Base-by-base conservation (phyloP, 2,329 filamentous ascomycete genomes). In the Penicillium capsulatum region DNA sequence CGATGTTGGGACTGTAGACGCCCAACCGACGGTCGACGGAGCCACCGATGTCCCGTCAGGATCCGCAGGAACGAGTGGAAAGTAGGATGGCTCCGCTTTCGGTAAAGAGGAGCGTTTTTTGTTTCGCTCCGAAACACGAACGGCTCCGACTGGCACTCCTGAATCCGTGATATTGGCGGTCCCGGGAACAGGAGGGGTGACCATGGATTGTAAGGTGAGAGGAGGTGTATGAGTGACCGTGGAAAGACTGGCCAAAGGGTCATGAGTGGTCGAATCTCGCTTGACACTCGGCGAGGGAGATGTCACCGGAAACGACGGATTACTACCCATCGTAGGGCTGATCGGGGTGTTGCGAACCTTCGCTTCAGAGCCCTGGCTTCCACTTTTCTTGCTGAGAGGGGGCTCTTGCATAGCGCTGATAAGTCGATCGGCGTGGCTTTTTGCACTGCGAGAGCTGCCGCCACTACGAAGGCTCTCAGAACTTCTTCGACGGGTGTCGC, bases 341-440 rank as follows among this genome's bases (percentile, higher is more conserved):
- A 38, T 42, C 3, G 44, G 35, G 2, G 31, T 17, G 3, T 16
- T 47, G 2, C 20, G 16, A 9, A 26, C 38, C 15, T 28, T 41
- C 11, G 19, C 4, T 20, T 53, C 42, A 8, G 38, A 35, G 14
- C 36, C 38, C 10, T 54, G 45, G 11, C 51, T 51, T 5, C 30
- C 34, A 6, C 44, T 36, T 27, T 44, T 42, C 14, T 38, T 36
- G 7, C 40, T 16, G n/a, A 58, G 42, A 3, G 60, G 38, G 29
- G 62, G 60, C 39, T 68, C 61, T 45, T 67, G 64, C 17, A 69
- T 68, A 5, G 65, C 66, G 32, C 64, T 65, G 31, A 69, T 69
- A 5, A 69, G 57, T 19, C 65, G 52, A 47, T 69, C 66, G 5
- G 65, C 65, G 16, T 67, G 64, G 34, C 65, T 68, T 43, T 40